A percentile compares a stretch with the other conserved stretches of the same genome.
phyloP scores from a whole-genome alignment of 495 filamentous ascomycete species.

The Xylaria flabelliformis region DNA sequence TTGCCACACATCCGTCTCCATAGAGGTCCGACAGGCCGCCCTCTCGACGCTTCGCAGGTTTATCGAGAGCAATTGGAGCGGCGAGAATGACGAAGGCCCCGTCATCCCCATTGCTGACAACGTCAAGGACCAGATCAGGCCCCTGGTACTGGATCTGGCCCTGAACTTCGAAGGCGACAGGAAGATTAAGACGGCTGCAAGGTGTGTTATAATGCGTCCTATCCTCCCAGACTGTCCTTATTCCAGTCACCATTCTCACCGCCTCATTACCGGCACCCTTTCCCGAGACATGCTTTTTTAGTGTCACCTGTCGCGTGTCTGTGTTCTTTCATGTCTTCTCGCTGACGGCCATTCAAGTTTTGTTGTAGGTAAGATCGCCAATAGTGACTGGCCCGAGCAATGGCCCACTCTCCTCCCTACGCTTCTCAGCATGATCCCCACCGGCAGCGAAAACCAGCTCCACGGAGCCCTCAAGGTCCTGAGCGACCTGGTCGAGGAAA shows the following conservation, averaged over 20 bases:
- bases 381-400: slow-evolving; percentile 88
- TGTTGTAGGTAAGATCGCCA: slow-evolving; percentile 95
- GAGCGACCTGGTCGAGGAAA: slow-evolving; percentile 89
- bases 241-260: not conserved
- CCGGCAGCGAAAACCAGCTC: slow-evolving; percentile 74
- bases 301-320: not conserved
- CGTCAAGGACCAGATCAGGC: slow-evolving; percentile 74
- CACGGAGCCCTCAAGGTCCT: slow-evolving; percentile 89
- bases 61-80: slow-evolving; percentile 78
- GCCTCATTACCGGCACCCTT: not conserved
- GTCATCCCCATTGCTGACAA: slow-evolving; percentile 69
- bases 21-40: slow-evolving; percentile 81
- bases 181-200: slow-evolving; percentile 84
- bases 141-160: slow-evolving; percentile 73
- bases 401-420: slow-evolving; percentile 87
- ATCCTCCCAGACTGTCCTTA: not conserved
- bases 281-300: slow-evolving; percentile 1
- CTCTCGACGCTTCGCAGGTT: slow-evolving; percentile 80
- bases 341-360: slow-evolving; percentile 55
- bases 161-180: slow-evolving; percentile 77
- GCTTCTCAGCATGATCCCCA: slow-evolving; percentile 76
- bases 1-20: slow-evolving; percentile 68
- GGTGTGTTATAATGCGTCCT: slow-evolving; percentile 42
- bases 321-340: not conserved
- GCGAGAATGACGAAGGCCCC: slow-evolving; percentile 63